Conservation (phyloP, 345 rosid species). For the Bruguiera sexangula region DNA sequence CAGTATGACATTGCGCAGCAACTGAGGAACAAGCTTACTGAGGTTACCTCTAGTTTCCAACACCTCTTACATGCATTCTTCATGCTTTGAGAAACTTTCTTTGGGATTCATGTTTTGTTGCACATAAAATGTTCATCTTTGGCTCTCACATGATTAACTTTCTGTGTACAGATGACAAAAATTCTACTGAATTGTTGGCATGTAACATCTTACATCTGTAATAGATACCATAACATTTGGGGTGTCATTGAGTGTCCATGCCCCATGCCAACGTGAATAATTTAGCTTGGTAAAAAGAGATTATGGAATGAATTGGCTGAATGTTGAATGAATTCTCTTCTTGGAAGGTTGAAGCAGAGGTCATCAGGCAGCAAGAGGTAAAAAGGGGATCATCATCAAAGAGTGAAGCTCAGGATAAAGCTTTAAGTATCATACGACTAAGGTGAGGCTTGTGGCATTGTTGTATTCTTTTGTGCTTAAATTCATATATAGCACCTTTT, state of each 20-base stretch:
- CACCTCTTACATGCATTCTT: conserved; percentile 1
- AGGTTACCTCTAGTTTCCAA: conserved; percentile 43
- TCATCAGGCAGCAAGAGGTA: conserved; percentile 54
- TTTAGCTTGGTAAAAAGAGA: conserved; percentile 8
- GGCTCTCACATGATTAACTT: background rate
- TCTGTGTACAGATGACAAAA: background rate
- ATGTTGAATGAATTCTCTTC: conserved; percentile 21
- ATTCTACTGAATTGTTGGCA: background rate
- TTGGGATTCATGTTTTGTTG: background rate
- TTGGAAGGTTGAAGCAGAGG: conserved; percentile 81
- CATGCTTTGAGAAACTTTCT: background rate
- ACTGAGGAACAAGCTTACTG: conserved; percentile 75
- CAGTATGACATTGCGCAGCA: conserved; percentile 84
- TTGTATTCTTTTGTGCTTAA: background rate
- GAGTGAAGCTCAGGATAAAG: conserved; percentile 97
- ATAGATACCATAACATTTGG: conserved; percentile 1
- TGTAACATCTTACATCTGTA: background rate
- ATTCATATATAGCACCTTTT: background rate
- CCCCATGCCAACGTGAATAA: conserved; percentile 5
- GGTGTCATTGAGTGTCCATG: background rate
- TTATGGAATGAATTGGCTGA: conserved; percentile 2
- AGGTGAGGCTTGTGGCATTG: conserved; percentile 45
- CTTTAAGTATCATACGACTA: conserved; percentile 58
- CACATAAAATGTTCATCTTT: background rate
- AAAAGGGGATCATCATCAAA: conserved; percentile 81